phyloP scores from a whole-genome alignment of 345 rosid genomes.

The Arabidopsis thaliana region TAIR10.1 NC_003070.9:1719501-1720000 shows the following conservation, averaged over 20 bases:
- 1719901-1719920: conserved; percentile 2
- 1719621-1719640: not conserved
- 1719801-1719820: conserved; percentile 76
- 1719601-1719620: conserved; percentile 11
- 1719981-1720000: conserved; percentile 78
- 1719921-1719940: not conserved
- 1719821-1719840: conserved; percentile 78
- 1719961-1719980: conserved; percentile 57
- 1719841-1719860: conserved; percentile 77
- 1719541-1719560: not conserved
- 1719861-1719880: conserved; percentile 76
- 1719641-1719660: not conserved
- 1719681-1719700: conserved; percentile 1
- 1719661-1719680: not conserved
- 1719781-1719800: conserved; percentile 91
- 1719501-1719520: not conserved
- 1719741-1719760: conserved; percentile 54
- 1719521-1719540: not conserved
- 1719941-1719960: conserved; percentile 14
- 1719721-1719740: conserved; percentile 1
- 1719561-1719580: not conserved
- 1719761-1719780: conserved; percentile 96
- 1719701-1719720: not conserved
- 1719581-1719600: not conserved
- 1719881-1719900: conserved; percentile 89